Evolutionary conservation across 2,329 filamentous ascomycete genomes (phyloP).

Genomic region (Monosporascus sp.): DNA sequence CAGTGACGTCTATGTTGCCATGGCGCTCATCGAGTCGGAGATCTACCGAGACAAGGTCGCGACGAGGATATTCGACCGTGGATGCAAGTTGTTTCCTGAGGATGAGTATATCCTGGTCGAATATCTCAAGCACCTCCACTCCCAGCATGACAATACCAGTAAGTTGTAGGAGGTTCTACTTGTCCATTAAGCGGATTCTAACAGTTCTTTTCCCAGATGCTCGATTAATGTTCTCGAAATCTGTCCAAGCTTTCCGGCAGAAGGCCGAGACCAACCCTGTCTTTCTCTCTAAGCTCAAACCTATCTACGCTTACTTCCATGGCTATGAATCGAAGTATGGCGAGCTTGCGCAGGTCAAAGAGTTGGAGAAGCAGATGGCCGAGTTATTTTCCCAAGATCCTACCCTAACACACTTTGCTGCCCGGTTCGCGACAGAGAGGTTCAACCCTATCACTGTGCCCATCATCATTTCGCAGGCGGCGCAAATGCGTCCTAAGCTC

Average conservation of each 20-base stretch:
- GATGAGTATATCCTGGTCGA: constrained; percentile 92
- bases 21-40: constrained; percentile 88
- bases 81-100: constrained; percentile 86
- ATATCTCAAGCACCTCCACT: constrained; percentile 91
- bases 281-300: constrained; percentile 68
- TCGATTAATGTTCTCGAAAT: constrained; percentile 91
- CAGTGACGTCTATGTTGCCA: constrained; percentile 91
- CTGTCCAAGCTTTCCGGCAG: constrained; percentile 73
- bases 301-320: constrained; percentile 87
- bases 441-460: constrained; percentile 82
- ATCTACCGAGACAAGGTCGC: constrained; percentile 93
- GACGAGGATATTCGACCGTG: constrained; percentile 92
- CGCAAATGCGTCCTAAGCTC: constrained; percentile 69
- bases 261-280: constrained; percentile 54
- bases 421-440: constrained; percentile 65
- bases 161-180: constrained; percentile 36
- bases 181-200: constrained; percentile 12
- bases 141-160: constrained; percentile 91
- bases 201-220: constrained; percentile 58
- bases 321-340: constrained; percentile 93
- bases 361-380: constrained; percentile 86
- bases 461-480: constrained; percentile 74
- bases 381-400: constrained; percentile 91
- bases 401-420: constrained; percentile 67
- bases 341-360: constrained; percentile 83